Conservation (phyloP, 352 stramenopile genomes). For the Phytophthora pisi region DNA sequence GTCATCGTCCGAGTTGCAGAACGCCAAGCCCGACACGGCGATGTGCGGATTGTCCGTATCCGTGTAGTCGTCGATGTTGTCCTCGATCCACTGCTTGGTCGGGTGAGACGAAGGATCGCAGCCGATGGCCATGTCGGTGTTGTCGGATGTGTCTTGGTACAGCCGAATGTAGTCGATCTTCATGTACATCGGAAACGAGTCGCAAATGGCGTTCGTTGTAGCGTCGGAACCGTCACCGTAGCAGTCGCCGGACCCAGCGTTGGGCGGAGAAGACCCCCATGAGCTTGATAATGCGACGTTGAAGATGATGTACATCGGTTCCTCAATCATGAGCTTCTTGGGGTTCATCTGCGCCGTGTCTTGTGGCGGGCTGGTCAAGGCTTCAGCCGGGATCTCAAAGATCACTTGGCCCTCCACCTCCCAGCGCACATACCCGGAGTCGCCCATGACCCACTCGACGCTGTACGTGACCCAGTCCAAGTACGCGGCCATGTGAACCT, state of each 20-base stretch:
- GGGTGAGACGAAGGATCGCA: slow-evolving; percentile 28
- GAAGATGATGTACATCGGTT: slow-evolving; percentile 93
- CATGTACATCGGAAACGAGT: slow-evolving; percentile 67
- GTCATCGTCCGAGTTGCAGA: slow-evolving; percentile 44
- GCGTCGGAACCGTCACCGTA: slow-evolving; percentile 34
- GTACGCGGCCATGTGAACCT: slow-evolving; percentile 77
- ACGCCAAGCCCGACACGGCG: slow-evolving; percentile 42
- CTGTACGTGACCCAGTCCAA: slow-evolving; percentile 71
- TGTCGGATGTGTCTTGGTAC: slow-evolving; percentile 25
- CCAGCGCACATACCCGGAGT: slow-evolving; percentile 56
- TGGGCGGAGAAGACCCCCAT: slow-evolving; percentile 79
- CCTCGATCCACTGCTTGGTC: slow-evolving; percentile 55
- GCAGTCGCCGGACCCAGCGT: slow-evolving; percentile 26
- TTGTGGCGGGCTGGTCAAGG: slow-evolving; percentile 60
- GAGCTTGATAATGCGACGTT: slow-evolving; percentile 90
- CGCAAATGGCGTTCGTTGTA: slow-evolving; percentile 53
- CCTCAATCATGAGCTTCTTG: slow-evolving; percentile 87
- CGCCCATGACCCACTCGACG: slow-evolving; percentile 59
- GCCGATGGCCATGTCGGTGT: neutral
- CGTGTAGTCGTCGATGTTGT: slow-evolving; percentile 46
- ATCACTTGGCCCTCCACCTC: slow-evolving; percentile 84
- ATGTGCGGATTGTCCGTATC: slow-evolving; percentile 43
- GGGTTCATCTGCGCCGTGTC: slow-evolving; percentile 56
- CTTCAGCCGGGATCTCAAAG: slow-evolving; percentile 82
- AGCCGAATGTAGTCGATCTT: slow-evolving; percentile 80